Evolutionary conservation across 169 alveolate genomes (phyloP), one percentile per base, ranked within the genome.

Genomic region (Babesia ovata): DNA sequence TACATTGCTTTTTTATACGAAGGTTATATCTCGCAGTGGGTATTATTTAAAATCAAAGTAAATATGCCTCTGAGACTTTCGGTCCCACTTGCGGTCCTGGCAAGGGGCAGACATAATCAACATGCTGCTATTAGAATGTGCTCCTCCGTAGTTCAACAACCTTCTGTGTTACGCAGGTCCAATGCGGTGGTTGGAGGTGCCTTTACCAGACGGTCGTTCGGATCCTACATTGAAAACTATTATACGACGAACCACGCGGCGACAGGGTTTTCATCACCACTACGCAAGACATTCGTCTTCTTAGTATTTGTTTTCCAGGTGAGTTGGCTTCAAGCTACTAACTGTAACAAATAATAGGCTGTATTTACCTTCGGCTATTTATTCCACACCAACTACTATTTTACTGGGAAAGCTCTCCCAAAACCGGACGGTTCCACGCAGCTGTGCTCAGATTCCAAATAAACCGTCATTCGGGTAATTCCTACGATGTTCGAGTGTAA

Each of bases 391-490:
- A 92, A 92, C 70, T 92, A 92, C 78, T 92, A 92, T 70, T 92
- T 92, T 62, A 76, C 94, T 45, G 95, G 95, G 11, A 91, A 91
- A 36, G 77, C 91, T 0, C 67, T 92, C 28, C 95, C 95, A 44
- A 92, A 92, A 70, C 86, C 87, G 24, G 91, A 88, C 54, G 93
- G 94, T 11, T 85, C 92, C 57, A 75, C 95, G 1, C 95, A 92
- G 49, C 84, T 92, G 33, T 88, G 94, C 74, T 92, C 92, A 57
- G 95, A 92, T 71, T 73, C 85, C 19, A 60, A 49, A 46, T 73
- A 54, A 29, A 17, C 0, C 6, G 39, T 33, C 2, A 33, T 33
- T 2, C 10, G 39, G 39, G 6, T 11, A 0, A 14, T 2, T 48
- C 16, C 17, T 48, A 2, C 36, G 45, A 14, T 11, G 39, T 33